Conservation (phyloP, 805 yeast species). For the Metschnikowia bowlesiae region DNA sequence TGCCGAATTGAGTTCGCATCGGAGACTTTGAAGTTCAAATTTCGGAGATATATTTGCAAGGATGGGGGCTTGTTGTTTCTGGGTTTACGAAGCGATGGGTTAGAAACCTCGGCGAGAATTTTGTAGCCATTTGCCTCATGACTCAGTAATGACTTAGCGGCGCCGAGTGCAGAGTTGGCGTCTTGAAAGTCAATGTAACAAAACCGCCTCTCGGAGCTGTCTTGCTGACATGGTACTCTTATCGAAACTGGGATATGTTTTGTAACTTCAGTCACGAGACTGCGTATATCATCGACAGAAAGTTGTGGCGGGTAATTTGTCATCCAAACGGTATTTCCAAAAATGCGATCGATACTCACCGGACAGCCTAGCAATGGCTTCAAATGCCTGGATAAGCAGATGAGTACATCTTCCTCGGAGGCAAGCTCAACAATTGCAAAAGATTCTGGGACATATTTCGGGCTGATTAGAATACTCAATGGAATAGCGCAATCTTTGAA, state of each 20-base stretch:
- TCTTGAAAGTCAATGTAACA: constrained; percentile 63
- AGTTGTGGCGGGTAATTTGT: constrained; percentile 66
- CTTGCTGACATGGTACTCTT: constrained; percentile 61
- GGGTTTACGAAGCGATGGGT: constrained; percentile 42
- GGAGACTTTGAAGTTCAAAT: constrained; percentile 45
- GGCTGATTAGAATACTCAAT: constrained; percentile 24
- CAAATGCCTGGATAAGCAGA: constrained; percentile 58
- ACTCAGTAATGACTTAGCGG: constrained; percentile 25
- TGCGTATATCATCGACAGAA: constrained; percentile 34
- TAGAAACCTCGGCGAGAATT: constrained; percentile 58
- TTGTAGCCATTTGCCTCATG: constrained; percentile 23
- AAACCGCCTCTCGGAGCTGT: constrained; percentile 57
- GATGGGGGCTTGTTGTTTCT: constrained; percentile 19
- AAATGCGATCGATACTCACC: constrained; percentile 43
- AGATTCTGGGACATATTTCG: constrained; percentile 4
- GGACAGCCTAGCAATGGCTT: constrained; percentile 42
- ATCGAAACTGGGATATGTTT: constrained; percentile 42
- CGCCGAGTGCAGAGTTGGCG: constrained; percentile 44
- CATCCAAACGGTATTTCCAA: constrained; percentile 59
- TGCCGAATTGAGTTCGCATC: constrained; percentile 34
- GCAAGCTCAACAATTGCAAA: constrained; percentile 60
- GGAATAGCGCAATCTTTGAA: constrained; percentile 63
- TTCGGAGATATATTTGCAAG: constrained; percentile 49
- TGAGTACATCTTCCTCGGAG: constrained; percentile 41
- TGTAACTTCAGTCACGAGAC: constrained; percentile 31